Evolutionary conservation across 306 rosid species (phyloP).

Genomic region (Begonia loranthoides): DNA sequence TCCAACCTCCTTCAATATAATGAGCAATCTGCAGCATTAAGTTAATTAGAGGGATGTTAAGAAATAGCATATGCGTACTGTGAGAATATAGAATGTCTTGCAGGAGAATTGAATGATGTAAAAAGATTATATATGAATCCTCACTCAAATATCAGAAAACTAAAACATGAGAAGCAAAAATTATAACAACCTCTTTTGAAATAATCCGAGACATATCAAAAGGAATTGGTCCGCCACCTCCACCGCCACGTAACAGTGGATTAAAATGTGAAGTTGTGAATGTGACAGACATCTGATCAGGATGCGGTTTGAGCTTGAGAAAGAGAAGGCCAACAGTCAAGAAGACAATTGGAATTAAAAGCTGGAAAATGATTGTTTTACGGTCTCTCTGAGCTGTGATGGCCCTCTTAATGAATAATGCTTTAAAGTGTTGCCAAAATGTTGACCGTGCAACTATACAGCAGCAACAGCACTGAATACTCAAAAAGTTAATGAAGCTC

Average conservation of each 20-base stretch:
- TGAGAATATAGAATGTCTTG: slow-evolving; percentile 6
- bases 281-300: slow-evolving; percentile 67
- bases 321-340: slow-evolving; percentile 76
- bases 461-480: slow-evolving; percentile 59
- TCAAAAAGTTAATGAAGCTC: slow-evolving; percentile 41
- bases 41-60: slow-evolving; percentile 4
- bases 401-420: slow-evolving; percentile 70
- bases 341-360: slow-evolving; percentile 78
- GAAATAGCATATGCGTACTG: slow-evolving; percentile 9
- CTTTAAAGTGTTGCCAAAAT: slow-evolving; percentile 83
- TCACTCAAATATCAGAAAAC: background rate
- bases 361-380: slow-evolving; percentile 84
- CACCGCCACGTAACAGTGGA: slow-evolving; percentile 86
- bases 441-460: slow-evolving; percentile 56
- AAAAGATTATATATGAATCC: background rate
- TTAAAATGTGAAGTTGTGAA: slow-evolving; percentile 83
- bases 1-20: slow-evolving; percentile 69
- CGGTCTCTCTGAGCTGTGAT: slow-evolving; percentile 88
- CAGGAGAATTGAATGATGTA: background rate
- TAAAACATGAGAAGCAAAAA: slow-evolving; percentile 6
- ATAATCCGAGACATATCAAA: slow-evolving; percentile 62
- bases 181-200: slow-evolving; percentile 63
- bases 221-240: slow-evolving; percentile 96
- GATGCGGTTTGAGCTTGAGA: slow-evolving; percentile 96
- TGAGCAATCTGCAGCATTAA: slow-evolving; percentile 48